Conservation (phyloP, 2,329 filamentous ascomycete species). For the Xylaria sp. region DNA sequence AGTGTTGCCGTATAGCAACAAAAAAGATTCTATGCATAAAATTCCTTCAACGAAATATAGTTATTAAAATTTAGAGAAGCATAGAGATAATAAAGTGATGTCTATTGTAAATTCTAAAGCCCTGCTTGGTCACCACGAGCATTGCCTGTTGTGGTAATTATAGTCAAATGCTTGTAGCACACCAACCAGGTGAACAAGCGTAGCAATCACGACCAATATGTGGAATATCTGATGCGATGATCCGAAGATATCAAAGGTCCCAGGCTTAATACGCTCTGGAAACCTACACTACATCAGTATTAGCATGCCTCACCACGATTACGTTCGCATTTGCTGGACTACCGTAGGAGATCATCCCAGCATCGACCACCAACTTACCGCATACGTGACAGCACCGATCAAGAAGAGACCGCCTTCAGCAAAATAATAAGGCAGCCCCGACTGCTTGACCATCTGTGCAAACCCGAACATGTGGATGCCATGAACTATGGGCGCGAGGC, state of each 20-base stretch:
- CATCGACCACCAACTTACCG: conserved; percentile 40
- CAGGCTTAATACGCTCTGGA: conserved; percentile 50
- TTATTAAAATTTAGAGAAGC: too few relatives aligned
- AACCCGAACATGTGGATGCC: conserved; percentile 46
- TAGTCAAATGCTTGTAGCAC: conserved; percentile 39
- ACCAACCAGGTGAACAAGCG: conserved; percentile 47
- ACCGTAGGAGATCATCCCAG: background rate
- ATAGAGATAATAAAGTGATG: too few relatives aligned
- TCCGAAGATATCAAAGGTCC: conserved; percentile 51
- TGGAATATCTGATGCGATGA: conserved; percentile 56
- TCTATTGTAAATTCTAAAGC: background rate
- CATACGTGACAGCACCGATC: conserved; percentile 47
- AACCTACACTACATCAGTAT: conserved; percentile 43
- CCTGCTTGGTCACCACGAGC: conserved; percentile 8
- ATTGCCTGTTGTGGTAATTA: conserved; percentile 36
- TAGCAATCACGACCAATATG: conserved; percentile 49
- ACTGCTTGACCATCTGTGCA: conserved; percentile 46
- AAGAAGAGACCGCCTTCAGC: conserved; percentile 46
- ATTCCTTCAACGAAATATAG: too few relatives aligned
- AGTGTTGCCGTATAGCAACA: too few relatives aligned
- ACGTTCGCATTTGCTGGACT: background rate
- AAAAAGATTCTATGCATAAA: too few relatives aligned
- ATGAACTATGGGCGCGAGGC: conserved; percentile 1
- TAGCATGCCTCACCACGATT: conserved; percentile 18
- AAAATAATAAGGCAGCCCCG: conserved; percentile 49